Evolutionary conservation across 139 green algal genomes (phyloP).

Genomic region (Coelastrella sp.): DNA sequence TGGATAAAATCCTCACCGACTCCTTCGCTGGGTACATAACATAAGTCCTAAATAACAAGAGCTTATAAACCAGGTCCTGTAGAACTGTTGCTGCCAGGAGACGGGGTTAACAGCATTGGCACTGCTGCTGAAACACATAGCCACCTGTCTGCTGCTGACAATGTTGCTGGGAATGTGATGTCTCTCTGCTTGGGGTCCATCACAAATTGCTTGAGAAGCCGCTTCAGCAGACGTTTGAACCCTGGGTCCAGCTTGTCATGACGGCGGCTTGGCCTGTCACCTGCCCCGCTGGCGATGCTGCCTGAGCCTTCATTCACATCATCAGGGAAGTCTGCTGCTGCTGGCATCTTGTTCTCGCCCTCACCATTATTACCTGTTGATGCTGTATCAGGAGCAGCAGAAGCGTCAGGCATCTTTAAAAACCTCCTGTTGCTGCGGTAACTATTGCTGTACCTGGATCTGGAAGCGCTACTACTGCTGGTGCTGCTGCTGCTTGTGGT

Average conservation of each 20-base stretch:
- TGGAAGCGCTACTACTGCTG: slow-evolving; percentile 5
- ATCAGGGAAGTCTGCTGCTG: neutral
- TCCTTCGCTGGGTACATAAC: no score
- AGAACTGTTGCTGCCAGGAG: no score
- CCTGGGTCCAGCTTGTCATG: slow-evolving; percentile 12
- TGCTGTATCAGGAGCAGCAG: neutral
- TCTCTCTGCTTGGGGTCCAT: slow-evolving; percentile 37
- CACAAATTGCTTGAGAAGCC: slow-evolving; percentile 9
- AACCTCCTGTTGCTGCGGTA: neutral
- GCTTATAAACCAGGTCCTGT: no score
- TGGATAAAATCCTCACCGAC: no score
- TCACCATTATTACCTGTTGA: neutral
- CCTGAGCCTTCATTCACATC: neutral
- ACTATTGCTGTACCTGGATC: neutral
- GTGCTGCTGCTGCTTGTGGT: no score
- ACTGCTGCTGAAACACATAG: neutral
- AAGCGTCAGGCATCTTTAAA: neutral
- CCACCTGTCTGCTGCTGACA: slow-evolving; percentile 30
- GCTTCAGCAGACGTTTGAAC: slow-evolving; percentile 32
- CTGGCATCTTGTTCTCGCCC: neutral
- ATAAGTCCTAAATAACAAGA: no score
- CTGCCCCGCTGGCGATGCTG: no score
- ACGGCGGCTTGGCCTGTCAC: neutral
- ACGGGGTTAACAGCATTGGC: no score
- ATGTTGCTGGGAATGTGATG: slow-evolving; percentile 23